Evolutionary conservation across 805 yeast genomes (phyloP), one percentile per base, ranked within the genome.

Genomic region (Lipomyces orientalis): DNA sequence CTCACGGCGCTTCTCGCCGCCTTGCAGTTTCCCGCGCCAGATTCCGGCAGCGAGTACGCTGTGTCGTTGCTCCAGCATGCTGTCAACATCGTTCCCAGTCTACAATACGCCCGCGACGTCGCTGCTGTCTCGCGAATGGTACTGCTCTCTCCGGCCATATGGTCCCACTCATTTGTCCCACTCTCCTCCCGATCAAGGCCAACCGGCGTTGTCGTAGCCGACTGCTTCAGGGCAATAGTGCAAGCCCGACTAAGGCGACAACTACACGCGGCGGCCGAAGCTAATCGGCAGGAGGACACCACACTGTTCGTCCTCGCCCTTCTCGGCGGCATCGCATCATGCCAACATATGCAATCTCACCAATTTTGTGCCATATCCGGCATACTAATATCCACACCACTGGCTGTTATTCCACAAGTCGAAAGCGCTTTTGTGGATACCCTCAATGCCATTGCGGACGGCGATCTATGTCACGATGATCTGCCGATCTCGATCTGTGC

Each of bases 101-200:
- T 64, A 19, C 25, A 33, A 12, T 56, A 39, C 52, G 70, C 60
- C 9, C 61, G 59, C 29, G 68, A 67, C n/a, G 35, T 67, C 25
- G 70, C 70, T 2, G 60, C 64, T 8, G 34, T 67, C 51, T 25
- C 64, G 49, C 64, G 70, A 14, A 64, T 64, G 65, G 8, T 64
- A 9, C 14, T 67, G 29, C 64, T 67, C 14, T 64, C 70, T 19
- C 68, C 67, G 14, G 46, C 68, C 16, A 58, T 67, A 19, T 66
- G 69, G 69, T 10, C 52, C 14, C 51, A n/a, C 5, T 49, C 49
- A 2, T 31, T 29, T 43, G 33, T 46, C 25, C 54, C 43, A 22
- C 22, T 51, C 7, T 52, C 55, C 6, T 52, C 55, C 16, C 8
- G 34, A 31, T 8, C 34, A 7, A 29, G 34, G 12, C 54, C 61